phyloP scores from a whole-genome alignment of 495 filamentous ascomycete genomes.

The Pseudomonodictys pantanalensis region DNA sequence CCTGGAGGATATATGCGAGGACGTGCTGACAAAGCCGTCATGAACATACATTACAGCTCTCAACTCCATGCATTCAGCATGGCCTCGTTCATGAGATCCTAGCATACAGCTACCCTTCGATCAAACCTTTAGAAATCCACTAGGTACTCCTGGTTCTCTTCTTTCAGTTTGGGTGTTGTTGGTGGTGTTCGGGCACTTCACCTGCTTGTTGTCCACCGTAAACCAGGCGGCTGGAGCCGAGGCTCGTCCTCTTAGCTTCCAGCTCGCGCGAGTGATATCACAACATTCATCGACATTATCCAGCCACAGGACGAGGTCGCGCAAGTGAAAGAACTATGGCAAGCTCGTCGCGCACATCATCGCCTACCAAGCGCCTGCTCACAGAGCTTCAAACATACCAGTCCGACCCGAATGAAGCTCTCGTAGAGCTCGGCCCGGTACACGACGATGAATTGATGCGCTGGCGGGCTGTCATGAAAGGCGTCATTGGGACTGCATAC shows the following conservation, averaged over 20 bases:
- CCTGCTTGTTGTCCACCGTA: neutral
- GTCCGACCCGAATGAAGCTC: slow-evolving; percentile 53
- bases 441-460: slow-evolving; percentile 66
- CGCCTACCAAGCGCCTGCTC: slow-evolving; percentile 58
- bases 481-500: slow-evolving; percentile 64
- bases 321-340: slow-evolving; percentile 1
- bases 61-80: too few relatives aligned
- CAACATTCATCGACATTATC: neutral
- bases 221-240: slow-evolving; percentile 10
- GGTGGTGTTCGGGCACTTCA: too few relatives aligned
- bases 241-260: neutral
- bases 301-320: neutral
- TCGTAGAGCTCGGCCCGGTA: slow-evolving; percentile 63
- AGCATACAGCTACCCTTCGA: too few relatives aligned
- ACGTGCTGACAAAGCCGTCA: too few relatives aligned
- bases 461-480: slow-evolving; percentile 80
- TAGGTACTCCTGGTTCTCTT: too few relatives aligned
- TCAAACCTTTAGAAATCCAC: too few relatives aligned
- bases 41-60: too few relatives aligned
- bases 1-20: too few relatives aligned
- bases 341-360: slow-evolving; percentile 19
- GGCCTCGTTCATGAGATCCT: too few relatives aligned
- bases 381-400: slow-evolving; percentile 62
- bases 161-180: too few relatives aligned
- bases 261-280: neutral